Evolutionary conservation across 768 basidiomycete species (phyloP).

Genomic region (Termitomyces titanicus): DNA sequence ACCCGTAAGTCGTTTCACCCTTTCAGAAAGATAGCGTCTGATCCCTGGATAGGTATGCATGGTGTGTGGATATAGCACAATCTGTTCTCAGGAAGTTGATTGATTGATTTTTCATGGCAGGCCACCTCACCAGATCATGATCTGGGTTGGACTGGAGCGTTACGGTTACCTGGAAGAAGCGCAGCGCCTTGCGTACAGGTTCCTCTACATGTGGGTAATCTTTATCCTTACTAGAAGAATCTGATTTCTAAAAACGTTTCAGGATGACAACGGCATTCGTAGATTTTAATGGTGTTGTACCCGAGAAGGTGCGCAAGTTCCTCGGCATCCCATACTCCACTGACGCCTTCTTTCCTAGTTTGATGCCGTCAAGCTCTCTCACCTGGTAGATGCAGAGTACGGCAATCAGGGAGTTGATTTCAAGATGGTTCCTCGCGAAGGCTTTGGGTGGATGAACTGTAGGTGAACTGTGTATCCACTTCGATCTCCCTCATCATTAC

Average conservation of each 20-base stretch:
- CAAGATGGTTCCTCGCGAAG: constrained; percentile 95
- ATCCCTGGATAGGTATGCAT: constrained; percentile 56
- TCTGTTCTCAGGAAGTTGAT: constrained; percentile 1
- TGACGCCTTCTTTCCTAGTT: constrained; percentile 46
- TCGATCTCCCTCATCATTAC: neutral
- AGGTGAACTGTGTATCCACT: constrained; percentile 21
- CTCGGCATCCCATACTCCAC: neutral
- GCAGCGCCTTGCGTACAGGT: constrained; percentile 90
- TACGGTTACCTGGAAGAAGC: constrained; percentile 95
- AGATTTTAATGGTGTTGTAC: constrained; percentile 97
- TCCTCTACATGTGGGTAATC: constrained; percentile 83
- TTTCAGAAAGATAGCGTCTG: constrained; percentile 7
- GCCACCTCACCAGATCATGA: constrained; percentile 99
- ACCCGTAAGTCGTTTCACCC: constrained; percentile 60
- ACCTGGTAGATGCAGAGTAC: constrained; percentile 96
- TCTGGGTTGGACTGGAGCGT: constrained; percentile 95
- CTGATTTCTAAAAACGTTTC: constrained; percentile 1
- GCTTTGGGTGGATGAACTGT: constrained; percentile 99
- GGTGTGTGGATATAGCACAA: constrained; percentile 29
- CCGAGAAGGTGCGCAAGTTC: constrained; percentile 73
- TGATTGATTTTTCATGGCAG: constrained; percentile 28
- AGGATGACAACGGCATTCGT: constrained; percentile 95
- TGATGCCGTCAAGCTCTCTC: constrained; percentile 93
- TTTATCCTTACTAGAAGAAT: neutral
- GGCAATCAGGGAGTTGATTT: constrained; percentile 97